Evolutionary conservation across 805 yeast genomes (phyloP), one percentile per base, ranked within the genome.

Genomic region (Wickerhamomyces sydowiorum): DNA sequence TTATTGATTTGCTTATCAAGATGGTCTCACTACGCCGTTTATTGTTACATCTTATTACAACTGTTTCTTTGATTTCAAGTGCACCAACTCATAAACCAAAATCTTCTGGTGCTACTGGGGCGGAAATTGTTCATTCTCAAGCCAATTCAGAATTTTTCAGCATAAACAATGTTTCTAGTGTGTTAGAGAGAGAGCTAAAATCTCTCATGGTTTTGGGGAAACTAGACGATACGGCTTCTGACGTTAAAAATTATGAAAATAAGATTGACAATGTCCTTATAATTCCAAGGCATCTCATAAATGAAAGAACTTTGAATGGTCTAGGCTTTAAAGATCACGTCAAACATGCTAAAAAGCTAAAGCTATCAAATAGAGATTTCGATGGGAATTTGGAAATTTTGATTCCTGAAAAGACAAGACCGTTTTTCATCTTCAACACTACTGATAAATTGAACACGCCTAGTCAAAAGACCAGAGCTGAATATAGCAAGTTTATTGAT

Each of bases 381-480:
- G 41, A 37, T 27, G 40, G 41, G 37, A 49, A 41, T 20, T 45
- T 40, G 38, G 47, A 46, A 3, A 43, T 62, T 10, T 50, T 51
- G 18, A 42, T 71, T 3, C 76, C 76, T 0, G 47, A 56, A 24
- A 57, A 52, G 19, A 54, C 67, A 7, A 56, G 55, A 20, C 65
- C 61, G 2, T 49, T 69, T 33, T 69, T 72, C 47, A 32, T 72
- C 13, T 69, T 70, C 56, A 69, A 70, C 43, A 55, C 66, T 5
- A 50, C 58, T 3, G 52, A 51, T 23, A 38, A 49, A 0, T 37
- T 51, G 14, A 32, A 36, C 13, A 32, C 43, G 33, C 51, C 56
- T 28, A 44, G 42, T 35, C 29, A 41, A 17, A 41, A 41, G 33
- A 32, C 51, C 14, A 40, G 41, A 24, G 29, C 36, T 35, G 51